Evolutionary conservation across 495 filamentous ascomycete genomes (phyloP).

Genomic region (Apiosordaria backusii): DNA sequence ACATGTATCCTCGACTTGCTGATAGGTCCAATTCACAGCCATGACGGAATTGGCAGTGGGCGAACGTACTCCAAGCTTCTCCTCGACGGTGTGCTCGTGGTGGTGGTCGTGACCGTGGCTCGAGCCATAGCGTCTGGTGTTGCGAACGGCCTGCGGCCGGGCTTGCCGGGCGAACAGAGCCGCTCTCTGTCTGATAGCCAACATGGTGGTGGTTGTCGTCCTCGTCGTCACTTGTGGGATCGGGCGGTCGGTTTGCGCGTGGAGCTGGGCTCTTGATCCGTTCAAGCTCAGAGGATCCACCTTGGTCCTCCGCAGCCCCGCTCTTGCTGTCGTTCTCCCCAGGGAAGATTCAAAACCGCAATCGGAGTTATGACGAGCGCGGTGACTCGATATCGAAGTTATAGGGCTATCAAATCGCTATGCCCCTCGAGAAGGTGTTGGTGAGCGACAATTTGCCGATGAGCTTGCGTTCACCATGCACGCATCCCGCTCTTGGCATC

Average conservation of each 20-base stretch:
- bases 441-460: constrained; percentile 23
- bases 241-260: constrained; percentile 15
- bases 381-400: neutral
- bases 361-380: neutral
- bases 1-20: neutral
- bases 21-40: neutral
- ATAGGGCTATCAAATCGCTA: neutral
- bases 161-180: constrained; percentile 36
- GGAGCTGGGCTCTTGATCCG: constrained; percentile 12
- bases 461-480: constrained; percentile 7
- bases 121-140: constrained; percentile 44
- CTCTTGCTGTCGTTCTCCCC: neutral
- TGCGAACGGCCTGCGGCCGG: constrained; percentile 29
- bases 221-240: constrained; percentile 4
- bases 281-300: constrained; percentile 11
- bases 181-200: constrained; percentile 43
- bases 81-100: constrained; percentile 39
- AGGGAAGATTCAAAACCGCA: neutral
- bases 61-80: constrained; percentile 44
- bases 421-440: neutral
- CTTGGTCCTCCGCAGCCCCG: constrained; percentile 10
- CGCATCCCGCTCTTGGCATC: constrained; percentile 18
- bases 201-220: constrained; percentile 36
- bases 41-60: neutral
- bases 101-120: constrained; percentile 34